Evolutionary conservation across 2,329 filamentous ascomycete species (phyloP), one percentile per base, ranked within the genome.

Genomic region (Colletotrichum lupini): DNA sequence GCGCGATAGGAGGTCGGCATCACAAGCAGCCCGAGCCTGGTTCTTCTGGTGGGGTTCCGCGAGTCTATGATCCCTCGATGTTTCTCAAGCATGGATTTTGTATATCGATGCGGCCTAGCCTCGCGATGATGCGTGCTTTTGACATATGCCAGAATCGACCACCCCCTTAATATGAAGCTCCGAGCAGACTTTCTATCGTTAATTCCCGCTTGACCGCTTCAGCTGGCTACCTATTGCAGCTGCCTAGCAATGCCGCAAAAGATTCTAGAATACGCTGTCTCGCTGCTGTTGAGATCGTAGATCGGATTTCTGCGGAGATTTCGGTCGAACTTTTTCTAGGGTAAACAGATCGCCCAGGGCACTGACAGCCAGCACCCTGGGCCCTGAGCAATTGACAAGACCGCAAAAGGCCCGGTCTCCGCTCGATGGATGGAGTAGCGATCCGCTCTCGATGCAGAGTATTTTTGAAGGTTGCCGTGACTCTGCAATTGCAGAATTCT

Each of bases 41-140:
- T 42, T 26, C n/a, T 35, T 22, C 24, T 35, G 59, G 72, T 72
- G 72, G 72, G 72, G 72, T 72, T 68, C 57, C 62, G 68, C 16
- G 37, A 72, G 68, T 74, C 72, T 74, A 74, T 74, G 72, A 74
- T 74, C 72, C 62, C 55, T 74, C 68, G 68, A 74, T 74, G 37
- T 74, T 46, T 67, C 42, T 35, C 53, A 11, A 67, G 61, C 62
- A 72, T 67, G 67, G 60, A 28, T 42, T 68, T 37, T 63, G 52
- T 16, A 72, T 12, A 74, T 74, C 62, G 68, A 74, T 74, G 68
- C 68, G 62, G 62, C 57, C 58, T 67, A 74, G 56, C 26, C 53
- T 24, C 14, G 68, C 67, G 72, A 72, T 74, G 63, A 67, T 72
- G 72, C 67, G 57, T 72, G 59, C 61, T 57, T 63, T 22, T 68